phyloP scores from a whole-genome alignment of 192 early-diverging fungal genomes.

The Rhizophagus clarus region DNA sequence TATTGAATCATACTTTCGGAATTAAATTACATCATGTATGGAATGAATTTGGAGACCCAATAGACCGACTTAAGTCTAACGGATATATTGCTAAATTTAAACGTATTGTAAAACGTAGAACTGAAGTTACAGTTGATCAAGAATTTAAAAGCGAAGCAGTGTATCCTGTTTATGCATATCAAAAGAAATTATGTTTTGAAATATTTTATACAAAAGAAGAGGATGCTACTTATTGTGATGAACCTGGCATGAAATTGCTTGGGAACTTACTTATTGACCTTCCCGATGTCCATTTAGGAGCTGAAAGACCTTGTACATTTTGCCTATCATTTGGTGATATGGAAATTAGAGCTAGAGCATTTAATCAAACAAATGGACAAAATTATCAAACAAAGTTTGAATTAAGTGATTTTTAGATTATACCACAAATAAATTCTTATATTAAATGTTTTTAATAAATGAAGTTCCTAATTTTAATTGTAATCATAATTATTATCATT shows the following conservation, averaged over 20 bases:
- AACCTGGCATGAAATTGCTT: conserved; percentile 1
- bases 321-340: background rate
- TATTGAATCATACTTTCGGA: no score
- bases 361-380: background rate
- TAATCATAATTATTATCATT: no score
- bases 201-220: background rate
- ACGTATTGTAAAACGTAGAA: background rate
- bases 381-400: background rate
- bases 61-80: no score
- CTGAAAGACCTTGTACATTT: background rate
- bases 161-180: background rate
- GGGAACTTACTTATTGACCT: background rate
- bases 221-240: background rate
- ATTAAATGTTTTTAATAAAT: no score
- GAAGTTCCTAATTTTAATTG: no score
- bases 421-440: no score
- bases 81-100: background rate
- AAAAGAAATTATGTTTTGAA: background rate
- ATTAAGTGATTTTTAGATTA: background rate
- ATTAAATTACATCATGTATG: no score
- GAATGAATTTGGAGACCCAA: no score
- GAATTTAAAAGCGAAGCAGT: background rate
- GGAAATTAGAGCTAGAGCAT: background rate
- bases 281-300: background rate
- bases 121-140: background rate